Percentiles rank a stretch among this genome's conserved stretches.
Conservation (phyloP, 495 filamentous ascomycete species). For the Hypomontagnella submonticulosa region DNA sequence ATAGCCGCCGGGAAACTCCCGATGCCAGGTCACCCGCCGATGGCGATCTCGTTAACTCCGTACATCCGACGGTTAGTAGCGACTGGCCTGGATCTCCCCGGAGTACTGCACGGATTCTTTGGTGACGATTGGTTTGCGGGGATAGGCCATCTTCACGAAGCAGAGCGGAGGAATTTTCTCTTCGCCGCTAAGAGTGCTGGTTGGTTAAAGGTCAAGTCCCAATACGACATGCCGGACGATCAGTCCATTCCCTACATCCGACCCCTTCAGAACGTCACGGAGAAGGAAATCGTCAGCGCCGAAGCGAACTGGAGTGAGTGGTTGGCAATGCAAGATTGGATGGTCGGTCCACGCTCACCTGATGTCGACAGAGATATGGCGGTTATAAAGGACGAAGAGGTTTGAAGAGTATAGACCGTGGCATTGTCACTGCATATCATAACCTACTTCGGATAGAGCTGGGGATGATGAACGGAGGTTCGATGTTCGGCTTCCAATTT, state of each 20-base stretch:
- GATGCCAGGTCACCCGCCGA: slow-evolving; percentile 41
- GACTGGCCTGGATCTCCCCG: slow-evolving; percentile 87
- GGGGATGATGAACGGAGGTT: neutral
- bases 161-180: slow-evolving; percentile 91
- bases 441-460: neutral
- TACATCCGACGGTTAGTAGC: slow-evolving; percentile 92
- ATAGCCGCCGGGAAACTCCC: slow-evolving; percentile 41
- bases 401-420: slow-evolving; percentile 6
- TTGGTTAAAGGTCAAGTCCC: slow-evolving; percentile 86
- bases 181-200: slow-evolving; percentile 92
- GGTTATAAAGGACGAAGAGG: slow-evolving; percentile 42
- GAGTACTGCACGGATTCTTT: slow-evolving; percentile 91
- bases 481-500: slow-evolving; percentile 14
- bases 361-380: slow-evolving; percentile 44
- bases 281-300: slow-evolving; percentile 84
- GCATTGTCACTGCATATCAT: slow-evolving; percentile 8
- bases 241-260: slow-evolving; percentile 89
- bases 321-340: slow-evolving; percentile 96
- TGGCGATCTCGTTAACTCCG: slow-evolving; percentile 80
- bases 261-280: slow-evolving; percentile 76
- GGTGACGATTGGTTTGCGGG: slow-evolving; percentile 88
- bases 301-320: slow-evolving; percentile 87
- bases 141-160: slow-evolving; percentile 83
- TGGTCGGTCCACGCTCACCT: slow-evolving; percentile 73
- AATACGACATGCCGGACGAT: slow-evolving; percentile 84